These are phyloP conservation scores for Daucus carota DNA, from an alignment of 129 eudicot genomes.

Conservation along the genomic window DNA sequence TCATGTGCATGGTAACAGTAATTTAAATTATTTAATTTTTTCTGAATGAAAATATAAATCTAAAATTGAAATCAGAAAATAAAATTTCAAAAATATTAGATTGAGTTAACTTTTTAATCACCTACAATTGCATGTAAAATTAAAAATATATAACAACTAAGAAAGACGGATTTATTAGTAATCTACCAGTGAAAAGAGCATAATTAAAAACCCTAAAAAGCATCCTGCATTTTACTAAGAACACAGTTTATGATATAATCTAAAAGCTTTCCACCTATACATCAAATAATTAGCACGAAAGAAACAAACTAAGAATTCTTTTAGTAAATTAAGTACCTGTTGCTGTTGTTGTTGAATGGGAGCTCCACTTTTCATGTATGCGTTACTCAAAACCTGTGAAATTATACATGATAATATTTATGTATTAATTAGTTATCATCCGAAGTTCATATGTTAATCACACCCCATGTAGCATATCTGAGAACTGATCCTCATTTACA, in stretches of 20 bases:
- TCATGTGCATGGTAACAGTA: not conserved
- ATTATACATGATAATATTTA: not conserved
- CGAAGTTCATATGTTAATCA: not conserved
- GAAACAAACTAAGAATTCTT: not conserved
- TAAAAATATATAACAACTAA: too few species aligned
- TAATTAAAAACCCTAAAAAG: not conserved
- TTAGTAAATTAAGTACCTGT: constrained; percentile 32
- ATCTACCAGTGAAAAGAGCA: not conserved
- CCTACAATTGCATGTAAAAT: too few species aligned
- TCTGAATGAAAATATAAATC: too few species aligned
- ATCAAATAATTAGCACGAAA: not conserved
- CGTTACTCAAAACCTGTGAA: constrained; percentile 71
- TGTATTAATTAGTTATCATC: not conserved
- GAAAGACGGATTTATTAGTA: too few species aligned
- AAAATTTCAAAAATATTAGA: too few species aligned
- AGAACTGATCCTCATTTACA: not conserved
- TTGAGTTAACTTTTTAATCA: too few species aligned
- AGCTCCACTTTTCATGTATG: constrained; percentile 87
- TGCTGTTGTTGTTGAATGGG: constrained; percentile 54
- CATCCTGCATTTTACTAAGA: not conserved
- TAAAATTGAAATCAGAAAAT: too few species aligned
- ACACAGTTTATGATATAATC: not conserved
- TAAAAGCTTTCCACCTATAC: not conserved
- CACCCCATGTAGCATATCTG: not conserved
- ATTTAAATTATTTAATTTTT: not conserved